Conservation (phyloP, 73 alveolate species). For the Stentor roeselii region DNA sequence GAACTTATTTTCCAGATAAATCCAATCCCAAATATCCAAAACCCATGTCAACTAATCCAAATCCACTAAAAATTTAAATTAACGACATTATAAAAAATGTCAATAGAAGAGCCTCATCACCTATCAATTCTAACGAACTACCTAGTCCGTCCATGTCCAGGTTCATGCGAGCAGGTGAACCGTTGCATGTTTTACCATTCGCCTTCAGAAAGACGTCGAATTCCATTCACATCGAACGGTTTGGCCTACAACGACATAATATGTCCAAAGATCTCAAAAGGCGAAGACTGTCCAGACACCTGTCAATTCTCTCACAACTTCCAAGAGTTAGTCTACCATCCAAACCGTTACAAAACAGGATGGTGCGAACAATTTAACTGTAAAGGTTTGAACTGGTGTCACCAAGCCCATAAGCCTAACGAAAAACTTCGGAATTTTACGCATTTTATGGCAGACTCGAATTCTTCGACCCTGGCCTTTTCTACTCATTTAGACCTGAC, state of each 20-base stretch:
- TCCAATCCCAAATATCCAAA: too few species aligned
- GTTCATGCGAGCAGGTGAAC: neutral
- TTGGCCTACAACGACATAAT: conserved; percentile 24
- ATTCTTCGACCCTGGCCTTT: conserved; percentile 40
- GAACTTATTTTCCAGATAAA: too few species aligned
- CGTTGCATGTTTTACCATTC: conserved; percentile 32
- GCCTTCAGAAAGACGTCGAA: conserved; percentile 5
- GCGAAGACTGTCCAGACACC: conserved; percentile 28
- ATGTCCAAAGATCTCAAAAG: conserved; percentile 5
- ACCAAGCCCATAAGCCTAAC: conserved; percentile 29
- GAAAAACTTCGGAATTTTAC: conserved; percentile 25
- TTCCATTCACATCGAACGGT: neutral
- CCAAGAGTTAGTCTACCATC: conserved; percentile 35
- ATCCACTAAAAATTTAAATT: too few species aligned
- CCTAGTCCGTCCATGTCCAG: conserved; percentile 24
- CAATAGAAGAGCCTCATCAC: conserved; percentile 10
- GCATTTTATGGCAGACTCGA: conserved; percentile 51
- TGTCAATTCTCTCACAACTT: conserved; percentile 34
- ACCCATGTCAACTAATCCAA: too few species aligned
- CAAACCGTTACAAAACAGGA: conserved; percentile 20
- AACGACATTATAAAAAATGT: neutral
- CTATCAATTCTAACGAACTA: neutral
- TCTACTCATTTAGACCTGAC: conserved; percentile 57
- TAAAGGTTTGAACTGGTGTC: conserved; percentile 28
- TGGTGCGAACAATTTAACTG: conserved; percentile 31